These are phyloP conservation scores for Boletellus ananas DNA, from an alignment of 768 basidiomycete species.

Conservation along the genomic window DNA sequence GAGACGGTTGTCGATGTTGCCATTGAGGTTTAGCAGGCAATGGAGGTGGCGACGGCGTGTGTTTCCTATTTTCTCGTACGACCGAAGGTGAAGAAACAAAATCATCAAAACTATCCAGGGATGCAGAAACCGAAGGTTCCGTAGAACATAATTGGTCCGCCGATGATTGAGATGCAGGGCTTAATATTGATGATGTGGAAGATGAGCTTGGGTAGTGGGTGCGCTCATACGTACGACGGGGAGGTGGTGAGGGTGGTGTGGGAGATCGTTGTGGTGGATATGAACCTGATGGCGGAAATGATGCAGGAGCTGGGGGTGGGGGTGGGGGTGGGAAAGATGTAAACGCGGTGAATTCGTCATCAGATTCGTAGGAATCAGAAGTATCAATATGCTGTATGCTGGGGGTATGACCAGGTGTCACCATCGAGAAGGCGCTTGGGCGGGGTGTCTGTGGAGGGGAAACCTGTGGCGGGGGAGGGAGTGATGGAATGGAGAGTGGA, in stretches of 20 bases:
- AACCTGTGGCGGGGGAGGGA: conserved; percentile 30
- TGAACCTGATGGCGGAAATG: conserved; percentile 5
- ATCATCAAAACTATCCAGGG: conserved; percentile 47
- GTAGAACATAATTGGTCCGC: conserved; percentile 18
- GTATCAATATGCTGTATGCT: background rate
- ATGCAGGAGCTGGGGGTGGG: conserved; percentile 11
- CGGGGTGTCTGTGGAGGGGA: conserved; percentile 33
- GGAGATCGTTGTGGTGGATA: conserved; percentile 14
- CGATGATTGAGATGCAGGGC: conserved; percentile 21
- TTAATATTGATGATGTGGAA: conserved; percentile 25
- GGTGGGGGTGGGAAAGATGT: conserved; percentile 31
- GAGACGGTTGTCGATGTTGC: conserved; percentile 3
- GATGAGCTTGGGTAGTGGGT: conserved; percentile 22
- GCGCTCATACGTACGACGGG: conserved; percentile 24
- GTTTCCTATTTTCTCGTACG: conserved; percentile 19
- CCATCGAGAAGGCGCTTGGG: conserved; percentile 8
- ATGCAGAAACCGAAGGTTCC: conserved; percentile 22
- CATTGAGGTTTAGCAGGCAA: conserved; percentile 34
- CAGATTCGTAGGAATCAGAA: conserved; percentile 28
- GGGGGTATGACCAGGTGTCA: conserved; percentile 10
- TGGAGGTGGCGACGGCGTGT: conserved; percentile 46
- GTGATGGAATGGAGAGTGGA: conserved; percentile 24
- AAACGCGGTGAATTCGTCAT: conserved; percentile 55
- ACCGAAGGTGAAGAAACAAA: conserved; percentile 36
- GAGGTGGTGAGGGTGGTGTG: conserved; percentile 28